phyloP scores from a whole-genome alignment of 2,329 filamentous ascomycete species.

The Alternaria arbusti region DNA sequence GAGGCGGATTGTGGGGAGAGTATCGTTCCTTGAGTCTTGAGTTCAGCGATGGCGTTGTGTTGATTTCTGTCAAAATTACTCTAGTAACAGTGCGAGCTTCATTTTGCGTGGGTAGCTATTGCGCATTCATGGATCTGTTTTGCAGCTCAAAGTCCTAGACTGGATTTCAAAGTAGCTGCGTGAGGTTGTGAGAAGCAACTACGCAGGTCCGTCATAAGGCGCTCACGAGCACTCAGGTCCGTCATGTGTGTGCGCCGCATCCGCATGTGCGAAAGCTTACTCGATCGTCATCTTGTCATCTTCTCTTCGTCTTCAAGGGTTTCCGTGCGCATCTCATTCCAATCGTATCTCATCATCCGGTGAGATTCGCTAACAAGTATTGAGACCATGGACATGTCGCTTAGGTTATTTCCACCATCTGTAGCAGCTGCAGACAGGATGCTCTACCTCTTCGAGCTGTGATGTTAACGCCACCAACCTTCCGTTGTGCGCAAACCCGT shows the following conservation, averaged over 20 bases:
- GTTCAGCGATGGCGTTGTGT: not conserved
- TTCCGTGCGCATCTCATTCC: not conserved
- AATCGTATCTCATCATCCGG: not conserved
- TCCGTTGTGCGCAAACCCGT: not conserved
- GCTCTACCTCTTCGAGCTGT: not conserved
- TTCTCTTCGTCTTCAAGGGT: not conserved
- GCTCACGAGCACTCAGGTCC: not conserved
- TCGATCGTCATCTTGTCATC: not conserved
- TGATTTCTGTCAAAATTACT: not conserved
- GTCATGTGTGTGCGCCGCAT: not conserved
- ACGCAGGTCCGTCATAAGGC: not conserved
- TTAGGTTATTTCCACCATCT: not conserved
- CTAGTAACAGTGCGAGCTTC: not conserved
- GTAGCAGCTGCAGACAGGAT: not conserved
- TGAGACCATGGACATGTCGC: not conserved
- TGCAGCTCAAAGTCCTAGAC: not conserved
- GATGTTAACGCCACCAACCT: not conserved
- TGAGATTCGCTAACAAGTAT: not conserved
- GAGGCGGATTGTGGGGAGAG: not conserved
- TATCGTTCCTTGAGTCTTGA: not conserved
- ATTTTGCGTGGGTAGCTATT: not conserved
- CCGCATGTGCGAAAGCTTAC: not conserved
- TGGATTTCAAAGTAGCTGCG: not conserved
- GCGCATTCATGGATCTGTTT: not conserved
- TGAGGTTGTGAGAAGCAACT: not conserved